Evolutionary conservation across 2,329 filamentous ascomycete genomes (phyloP), one percentile per base, ranked within the genome.

Genomic region (Arthrocladium fulminans): DNA sequence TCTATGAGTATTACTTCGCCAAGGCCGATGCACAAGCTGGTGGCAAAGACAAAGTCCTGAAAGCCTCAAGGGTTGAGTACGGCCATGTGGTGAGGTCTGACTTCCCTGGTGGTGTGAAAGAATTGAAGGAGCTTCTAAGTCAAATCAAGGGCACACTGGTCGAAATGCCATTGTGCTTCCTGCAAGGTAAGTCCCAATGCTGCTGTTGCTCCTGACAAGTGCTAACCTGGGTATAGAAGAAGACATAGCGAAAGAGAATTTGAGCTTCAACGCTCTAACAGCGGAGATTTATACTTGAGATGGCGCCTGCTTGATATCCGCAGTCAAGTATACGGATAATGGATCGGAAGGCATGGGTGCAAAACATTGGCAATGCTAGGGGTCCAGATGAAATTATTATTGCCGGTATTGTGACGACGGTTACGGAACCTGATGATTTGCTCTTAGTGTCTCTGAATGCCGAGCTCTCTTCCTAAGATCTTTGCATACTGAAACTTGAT

Each of bases 161-260:
- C 6, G 86, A 95, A 72, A 96, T 96, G 89, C 88, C 88, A 23
- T 71, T 96, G 57, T 73, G 87, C 56, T 96, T 96, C 71, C 70
- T 95, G 64, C 54, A 56, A 25, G 51, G 56, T 59, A 48, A 57
- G 56, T 56, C 8, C 44, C 25, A 19, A 23, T 13, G 27, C 39
- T 17, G 3, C 24, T 6, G 2, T 32, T 24, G 10, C 9, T 4
- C n/a, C 3, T 29, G n/a, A 19, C 37, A 4, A 17, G 5, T 19
- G 41, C 52, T 57, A 37, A 57, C 48, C 13, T 17, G 34, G n/a
- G 12, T 45, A 83, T 84, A 59, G 84, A 88, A 27, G 78, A 87
- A 59, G 88, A 96, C 64, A 82, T 96, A 64, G 90, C 89, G 3
- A 83, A 88, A 73, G 79, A 88, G 57, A 88, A 88, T 0, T 59